These are phyloP conservation scores for Aureobasidium vineae DNA, from an alignment of 2,329 filamentous ascomycete species.

Conservation along the genomic window DNA sequence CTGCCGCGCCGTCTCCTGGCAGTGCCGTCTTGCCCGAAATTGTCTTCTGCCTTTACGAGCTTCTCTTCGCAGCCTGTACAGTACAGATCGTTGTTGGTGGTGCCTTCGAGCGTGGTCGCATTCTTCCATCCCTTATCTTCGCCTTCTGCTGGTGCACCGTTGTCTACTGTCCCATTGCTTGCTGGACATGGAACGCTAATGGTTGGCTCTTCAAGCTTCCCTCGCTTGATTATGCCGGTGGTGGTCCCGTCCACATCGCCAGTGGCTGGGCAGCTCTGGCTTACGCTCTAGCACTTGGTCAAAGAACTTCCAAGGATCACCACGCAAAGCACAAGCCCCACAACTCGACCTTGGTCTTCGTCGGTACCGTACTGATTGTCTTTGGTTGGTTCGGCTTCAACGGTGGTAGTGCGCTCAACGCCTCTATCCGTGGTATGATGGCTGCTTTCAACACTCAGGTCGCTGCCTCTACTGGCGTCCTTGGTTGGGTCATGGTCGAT, in stretches of 20 bases:
- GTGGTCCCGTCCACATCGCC: slow-evolving; percentile 64
- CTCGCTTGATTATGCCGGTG: slow-evolving; percentile 55
- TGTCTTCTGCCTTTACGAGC: slow-evolving; percentile 64
- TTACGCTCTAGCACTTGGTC: slow-evolving; percentile 63
- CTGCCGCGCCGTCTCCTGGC: slow-evolving; percentile 60
- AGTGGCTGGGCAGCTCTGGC: slow-evolving; percentile 63
- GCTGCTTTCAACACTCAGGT: slow-evolving; percentile 60
- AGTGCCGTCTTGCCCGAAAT: slow-evolving; percentile 60
- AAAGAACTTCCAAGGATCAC: slow-evolving; percentile 52
- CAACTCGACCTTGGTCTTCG: slow-evolving; percentile 62
- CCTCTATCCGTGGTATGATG: slow-evolving; percentile 54
- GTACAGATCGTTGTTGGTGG: slow-evolving; percentile 66
- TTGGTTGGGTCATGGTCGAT: slow-evolving; percentile 56
- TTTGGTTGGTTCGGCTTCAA: slow-evolving; percentile 60
- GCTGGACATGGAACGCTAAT: slow-evolving; percentile 66
- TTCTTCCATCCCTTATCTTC: slow-evolving; percentile 63
- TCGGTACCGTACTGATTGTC: slow-evolving; percentile 52
- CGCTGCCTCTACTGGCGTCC: slow-evolving; percentile 54
- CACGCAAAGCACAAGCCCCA: slow-evolving; percentile 57
- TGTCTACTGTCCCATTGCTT: slow-evolving; percentile 63
- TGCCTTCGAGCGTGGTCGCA: slow-evolving; percentile 62
- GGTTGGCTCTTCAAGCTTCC: slow-evolving; percentile 64
- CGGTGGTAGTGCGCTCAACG: slow-evolving; percentile 56
- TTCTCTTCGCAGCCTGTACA: slow-evolving; percentile 61
- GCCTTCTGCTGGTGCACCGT: slow-evolving; percentile 63